These are phyloP conservation scores for Saturnispora serradocipensis DNA, from an alignment of 805 yeast species.

Conservation along the genomic window DNA sequence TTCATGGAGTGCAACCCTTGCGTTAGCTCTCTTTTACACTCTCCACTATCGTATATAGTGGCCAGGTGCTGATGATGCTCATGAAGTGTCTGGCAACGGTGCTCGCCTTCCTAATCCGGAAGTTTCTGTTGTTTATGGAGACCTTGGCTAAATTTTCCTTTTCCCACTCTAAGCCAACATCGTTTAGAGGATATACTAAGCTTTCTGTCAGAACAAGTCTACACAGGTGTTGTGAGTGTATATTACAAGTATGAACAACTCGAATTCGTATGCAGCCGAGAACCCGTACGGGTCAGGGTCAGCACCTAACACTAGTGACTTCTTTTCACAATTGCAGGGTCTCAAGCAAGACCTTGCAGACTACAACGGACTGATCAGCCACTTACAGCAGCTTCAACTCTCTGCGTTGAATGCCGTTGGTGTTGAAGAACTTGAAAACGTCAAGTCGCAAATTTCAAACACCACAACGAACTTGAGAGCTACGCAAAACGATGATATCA, in stretches of 20 bases:
- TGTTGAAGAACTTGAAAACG: conserved; percentile 56
- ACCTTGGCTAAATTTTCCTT: background rate
- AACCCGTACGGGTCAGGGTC: conserved; percentile 4
- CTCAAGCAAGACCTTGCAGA: conserved; percentile 62
- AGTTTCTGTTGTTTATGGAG: background rate
- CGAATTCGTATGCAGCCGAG: conserved; percentile 9
- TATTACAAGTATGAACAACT: background rate
- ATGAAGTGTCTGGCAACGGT: background rate
- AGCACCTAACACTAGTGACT: conserved; percentile 28
- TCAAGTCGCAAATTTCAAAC: conserved; percentile 68
- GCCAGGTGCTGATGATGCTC: background rate
- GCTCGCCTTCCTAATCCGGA: background rate
- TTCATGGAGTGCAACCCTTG: background rate
- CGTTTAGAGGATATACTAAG: background rate
- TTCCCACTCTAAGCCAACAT: background rate
- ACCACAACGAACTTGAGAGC: conserved; percentile 71
- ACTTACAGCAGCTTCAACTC: conserved; percentile 62
- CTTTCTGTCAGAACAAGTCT: background rate
- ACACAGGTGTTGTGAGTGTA: background rate
- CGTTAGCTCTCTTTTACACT: background rate
- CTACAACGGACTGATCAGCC: conserved; percentile 59
- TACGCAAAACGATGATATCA: conserved; percentile 59
- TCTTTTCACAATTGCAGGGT: conserved; percentile 59
- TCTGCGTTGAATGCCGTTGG: conserved; percentile 65
- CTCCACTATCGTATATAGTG: background rate